These are phyloP conservation scores for Linnemannia schmuckeri DNA, from an alignment of 192 early-diverging fungal genomes.

Conservation along the genomic window DNA sequence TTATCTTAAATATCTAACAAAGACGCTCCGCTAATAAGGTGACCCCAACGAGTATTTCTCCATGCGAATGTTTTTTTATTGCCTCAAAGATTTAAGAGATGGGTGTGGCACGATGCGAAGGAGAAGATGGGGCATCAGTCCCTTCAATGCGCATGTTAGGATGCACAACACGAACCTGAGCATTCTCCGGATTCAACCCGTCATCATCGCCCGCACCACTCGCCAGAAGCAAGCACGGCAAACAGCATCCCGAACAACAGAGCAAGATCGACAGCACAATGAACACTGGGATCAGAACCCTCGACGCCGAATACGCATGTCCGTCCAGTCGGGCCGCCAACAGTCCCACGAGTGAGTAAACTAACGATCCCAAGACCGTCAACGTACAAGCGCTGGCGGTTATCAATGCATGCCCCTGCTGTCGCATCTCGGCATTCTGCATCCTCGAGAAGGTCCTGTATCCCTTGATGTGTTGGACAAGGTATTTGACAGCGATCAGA, in stretches of 20 bases:
- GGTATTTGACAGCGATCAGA: slow-evolving; percentile 66
- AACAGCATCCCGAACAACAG: slow-evolving; percentile 68
- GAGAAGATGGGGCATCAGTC: neutral
- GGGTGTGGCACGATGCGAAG: neutral
- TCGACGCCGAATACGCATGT: slow-evolving; percentile 52
- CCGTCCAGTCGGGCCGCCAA: slow-evolving; percentile 48
- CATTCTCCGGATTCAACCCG: neutral
- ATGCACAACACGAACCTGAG: slow-evolving; percentile 1
- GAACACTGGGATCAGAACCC: slow-evolving; percentile 76
- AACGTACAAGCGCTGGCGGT: slow-evolving; percentile 55
- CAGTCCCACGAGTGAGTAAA: slow-evolving; percentile 41
- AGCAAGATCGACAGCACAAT: slow-evolving; percentile 64
- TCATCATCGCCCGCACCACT: slow-evolving; percentile 51
- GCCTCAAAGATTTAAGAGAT: neutral
- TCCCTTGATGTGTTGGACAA: slow-evolving; percentile 55
- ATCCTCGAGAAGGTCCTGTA: slow-evolving; percentile 26
- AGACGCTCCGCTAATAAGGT: too few species aligned
- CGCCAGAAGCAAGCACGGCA: slow-evolving; percentile 62
- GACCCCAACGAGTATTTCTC: too few species aligned
- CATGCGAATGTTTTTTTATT: neutral
- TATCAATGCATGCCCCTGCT: slow-evolving; percentile 53
- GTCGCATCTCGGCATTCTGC: slow-evolving; percentile 45
- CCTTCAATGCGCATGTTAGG: slow-evolving; percentile 18
- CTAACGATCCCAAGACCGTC: slow-evolving; percentile 50
- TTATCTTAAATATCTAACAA: too few species aligned